A percentile compares a stretch with the other conserved stretches of the same genome.
phyloP scores from a whole-genome alignment of 2,329 filamentous ascomycete species.

The Fusarium sublunatum region DNA sequence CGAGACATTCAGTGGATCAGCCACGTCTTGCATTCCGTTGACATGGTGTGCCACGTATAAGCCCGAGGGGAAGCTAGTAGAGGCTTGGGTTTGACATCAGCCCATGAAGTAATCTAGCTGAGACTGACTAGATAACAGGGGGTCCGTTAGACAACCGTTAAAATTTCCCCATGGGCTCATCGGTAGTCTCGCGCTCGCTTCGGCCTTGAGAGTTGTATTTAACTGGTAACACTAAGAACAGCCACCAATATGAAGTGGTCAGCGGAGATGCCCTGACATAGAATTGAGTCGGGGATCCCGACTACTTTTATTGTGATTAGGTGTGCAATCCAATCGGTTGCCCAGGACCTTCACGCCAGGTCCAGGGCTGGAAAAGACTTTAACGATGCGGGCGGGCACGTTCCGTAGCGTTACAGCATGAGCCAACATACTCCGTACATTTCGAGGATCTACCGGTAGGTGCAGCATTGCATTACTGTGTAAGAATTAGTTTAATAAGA shows the following conservation, averaged over 20 bases:
- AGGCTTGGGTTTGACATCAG: too few relatives aligned
- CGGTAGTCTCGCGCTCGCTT: background rate
- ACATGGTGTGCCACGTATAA: too few relatives aligned
- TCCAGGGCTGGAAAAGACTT: constrained; percentile 1
- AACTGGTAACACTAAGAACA: background rate
- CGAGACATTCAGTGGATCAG: too few relatives aligned
- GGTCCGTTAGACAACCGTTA: background rate
- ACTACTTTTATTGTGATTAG: background rate
- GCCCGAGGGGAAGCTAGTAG: too few relatives aligned
- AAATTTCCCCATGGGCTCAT: background rate
- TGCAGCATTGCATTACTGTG: too few relatives aligned
- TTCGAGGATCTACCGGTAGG: too few relatives aligned
- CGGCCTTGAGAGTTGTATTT: background rate
- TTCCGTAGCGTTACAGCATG: background rate
- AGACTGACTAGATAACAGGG: background rate
- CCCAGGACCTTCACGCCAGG: background rate
- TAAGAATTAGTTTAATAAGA: constrained; percentile 9
- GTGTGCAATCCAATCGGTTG: background rate
- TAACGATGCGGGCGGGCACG: background rate
- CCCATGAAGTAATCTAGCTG: too few relatives aligned
- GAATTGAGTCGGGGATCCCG: too few relatives aligned
- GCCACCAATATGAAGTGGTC: background rate
- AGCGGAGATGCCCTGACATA: too few relatives aligned
- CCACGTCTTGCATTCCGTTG: too few relatives aligned
- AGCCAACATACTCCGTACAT: background rate